These are phyloP conservation scores for Cantharellus anzutake DNA, from an alignment of 768 basidiomycete genomes.

Conservation along the genomic window DNA sequence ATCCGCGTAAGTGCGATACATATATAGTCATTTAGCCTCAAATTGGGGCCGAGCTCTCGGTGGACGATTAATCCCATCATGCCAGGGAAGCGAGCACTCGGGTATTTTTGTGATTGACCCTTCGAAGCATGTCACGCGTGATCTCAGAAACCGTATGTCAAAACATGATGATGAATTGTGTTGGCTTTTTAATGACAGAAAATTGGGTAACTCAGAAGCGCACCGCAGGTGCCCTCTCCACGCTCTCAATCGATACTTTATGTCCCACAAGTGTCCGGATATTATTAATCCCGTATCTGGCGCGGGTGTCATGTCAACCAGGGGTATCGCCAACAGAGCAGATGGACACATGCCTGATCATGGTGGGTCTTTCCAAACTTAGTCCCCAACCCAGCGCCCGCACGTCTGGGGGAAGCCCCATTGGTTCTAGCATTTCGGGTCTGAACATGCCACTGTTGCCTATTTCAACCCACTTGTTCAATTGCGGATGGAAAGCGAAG, in stretches of 20 bases:
- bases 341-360: slow-evolving; percentile 62
- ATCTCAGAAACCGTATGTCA: too few relatives aligned
- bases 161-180: too few relatives aligned
- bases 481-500: slow-evolving; percentile 90
- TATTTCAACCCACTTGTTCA: slow-evolving; percentile 92
- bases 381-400: slow-evolving; percentile 96
- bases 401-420: slow-evolving; percentile 95
- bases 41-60: too few relatives aligned
- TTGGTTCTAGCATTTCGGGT: slow-evolving; percentile 97
- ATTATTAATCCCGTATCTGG: slow-evolving; percentile 90
- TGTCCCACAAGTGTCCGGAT: slow-evolving; percentile 94
- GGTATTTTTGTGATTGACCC: too few relatives aligned
- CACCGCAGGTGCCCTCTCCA: slow-evolving; percentile 80
- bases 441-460: slow-evolving; percentile 99
- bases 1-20: too few relatives aligned
- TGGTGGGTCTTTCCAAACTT: slow-evolving; percentile 85
- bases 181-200: too few relatives aligned
- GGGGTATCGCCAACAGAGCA: not conserved
- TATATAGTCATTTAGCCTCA: too few relatives aligned
- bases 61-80: too few relatives aligned
- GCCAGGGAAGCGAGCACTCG: too few relatives aligned
- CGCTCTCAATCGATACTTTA: slow-evolving; percentile 79
- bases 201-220: slow-evolving; percentile 38
- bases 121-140: too few relatives aligned
- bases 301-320: not conserved